A percentile compares a stretch with the other conserved stretches of the same genome.
These are phyloP conservation scores for Flaveria ramosissima DNA, from an alignment of 129 eudicot species.

Conservation along the genomic window DNA sequence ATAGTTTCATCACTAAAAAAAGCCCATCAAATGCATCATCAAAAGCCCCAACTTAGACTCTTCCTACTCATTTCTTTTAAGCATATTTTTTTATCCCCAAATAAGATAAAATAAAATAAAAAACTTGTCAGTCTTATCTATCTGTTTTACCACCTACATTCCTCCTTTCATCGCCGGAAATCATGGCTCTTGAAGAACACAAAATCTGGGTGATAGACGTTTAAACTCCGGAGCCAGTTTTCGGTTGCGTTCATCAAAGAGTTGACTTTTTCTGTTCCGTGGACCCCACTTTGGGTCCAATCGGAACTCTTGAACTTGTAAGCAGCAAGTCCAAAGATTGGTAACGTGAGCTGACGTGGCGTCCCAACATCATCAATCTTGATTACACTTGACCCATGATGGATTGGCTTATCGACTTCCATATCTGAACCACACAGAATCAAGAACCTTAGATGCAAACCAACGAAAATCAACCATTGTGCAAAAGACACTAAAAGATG, in stretches of 20 bases:
- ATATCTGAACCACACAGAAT: conserved; percentile 38
- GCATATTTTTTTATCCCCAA: too few relatives aligned
- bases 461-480: background rate
- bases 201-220: conserved; percentile 84
- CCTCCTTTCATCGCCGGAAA: conserved; percentile 43
- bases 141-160: conserved; percentile 9
- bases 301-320: conserved; percentile 76
- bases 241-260: conserved; percentile 68
- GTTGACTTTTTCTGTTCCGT: conserved; percentile 58
- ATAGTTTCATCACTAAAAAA: conserved; percentile 24
- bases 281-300: conserved; percentile 59
- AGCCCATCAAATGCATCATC: conserved; percentile 25
- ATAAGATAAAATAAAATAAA: background rate
- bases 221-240: conserved; percentile 72
- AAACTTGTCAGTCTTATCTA: conserved; percentile 34
- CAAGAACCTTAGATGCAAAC: background rate
- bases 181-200: conserved; percentile 64
- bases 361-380: conserved; percentile 37
- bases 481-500: background rate
- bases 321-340: conserved; percentile 79
- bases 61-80: conserved; percentile 22
- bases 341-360: conserved; percentile 43
- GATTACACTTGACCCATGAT: conserved; percentile 36
- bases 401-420: conserved; percentile 36
- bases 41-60: conserved; percentile 32